These are phyloP conservation scores for Lentinus tigrinus DNA, from an alignment of 768 basidiomycete genomes.

Conservation along the genomic window DNA sequence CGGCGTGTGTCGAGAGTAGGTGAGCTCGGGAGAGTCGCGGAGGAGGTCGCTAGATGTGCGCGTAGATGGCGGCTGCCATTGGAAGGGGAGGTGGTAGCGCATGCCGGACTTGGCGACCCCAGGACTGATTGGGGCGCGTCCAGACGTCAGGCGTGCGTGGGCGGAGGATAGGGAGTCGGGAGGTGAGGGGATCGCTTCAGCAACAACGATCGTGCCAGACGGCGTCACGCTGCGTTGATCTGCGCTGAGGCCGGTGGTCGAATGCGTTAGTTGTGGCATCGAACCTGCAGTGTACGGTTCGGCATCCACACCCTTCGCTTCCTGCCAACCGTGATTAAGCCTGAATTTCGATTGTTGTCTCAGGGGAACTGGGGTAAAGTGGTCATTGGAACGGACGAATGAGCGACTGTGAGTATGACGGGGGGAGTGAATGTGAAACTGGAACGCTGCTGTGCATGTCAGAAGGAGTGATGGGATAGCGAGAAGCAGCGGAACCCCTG, in stretches of 20 bases:
- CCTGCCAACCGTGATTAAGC: slow-evolving; percentile 5
- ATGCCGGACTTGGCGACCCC: slow-evolving; percentile 3
- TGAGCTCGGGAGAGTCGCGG: slow-evolving; percentile 2
- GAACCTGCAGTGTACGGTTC: not conserved
- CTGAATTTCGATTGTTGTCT: slow-evolving; percentile 10
- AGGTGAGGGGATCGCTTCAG: slow-evolving; percentile 17
- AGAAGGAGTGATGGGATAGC: slow-evolving; percentile 52
- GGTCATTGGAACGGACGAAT: slow-evolving; percentile 9
- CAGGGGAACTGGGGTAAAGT: slow-evolving; percentile 19
- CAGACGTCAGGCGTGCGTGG: slow-evolving; percentile 1
- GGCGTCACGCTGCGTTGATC: slow-evolving; percentile 10
- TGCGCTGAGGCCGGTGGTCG: slow-evolving; percentile 3
- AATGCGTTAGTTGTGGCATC: slow-evolving; percentile 2
- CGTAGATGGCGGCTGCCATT: slow-evolving; percentile 8
- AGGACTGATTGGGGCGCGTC: slow-evolving; percentile 16
- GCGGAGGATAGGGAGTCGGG: slow-evolving; percentile 14
- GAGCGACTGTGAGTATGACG: slow-evolving; percentile 3
- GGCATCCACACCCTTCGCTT: not conserved
- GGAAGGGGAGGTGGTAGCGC: slow-evolving; percentile 21
- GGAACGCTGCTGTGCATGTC: slow-evolving; percentile 42
- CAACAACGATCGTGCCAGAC: slow-evolving; percentile 10
- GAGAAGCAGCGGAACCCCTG: slow-evolving; percentile 52
- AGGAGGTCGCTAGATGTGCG: slow-evolving; percentile 1
- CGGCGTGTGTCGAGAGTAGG: slow-evolving; percentile 15
- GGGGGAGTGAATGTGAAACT: slow-evolving; percentile 13